Evolutionary conservation across 2,329 filamentous ascomycete species (phyloP).

Genomic region (Cadophora malorum): DNA sequence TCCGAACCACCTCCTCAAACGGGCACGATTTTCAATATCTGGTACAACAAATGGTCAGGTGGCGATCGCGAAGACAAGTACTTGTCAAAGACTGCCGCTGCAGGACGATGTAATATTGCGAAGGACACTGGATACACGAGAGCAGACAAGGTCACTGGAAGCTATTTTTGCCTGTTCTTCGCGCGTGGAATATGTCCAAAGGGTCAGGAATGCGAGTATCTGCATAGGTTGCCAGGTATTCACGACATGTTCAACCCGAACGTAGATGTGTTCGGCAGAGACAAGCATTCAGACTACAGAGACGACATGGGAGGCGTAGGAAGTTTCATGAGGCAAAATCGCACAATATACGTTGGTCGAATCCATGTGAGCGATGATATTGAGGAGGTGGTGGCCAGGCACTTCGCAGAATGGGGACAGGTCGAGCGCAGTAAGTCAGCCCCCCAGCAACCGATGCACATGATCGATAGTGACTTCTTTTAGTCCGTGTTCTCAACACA

Average conservation of each 20-base stretch:
- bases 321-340: conserved; percentile 90
- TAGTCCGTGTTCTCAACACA: conserved; percentile 80
- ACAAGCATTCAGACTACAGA: conserved; percentile 91
- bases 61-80: conserved; percentile 95
- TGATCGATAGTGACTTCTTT: conserved; percentile 34
- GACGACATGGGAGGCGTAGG: conserved; percentile 99
- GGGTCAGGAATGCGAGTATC: conserved; percentile 91
- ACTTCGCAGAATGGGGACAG: conserved; percentile 97
- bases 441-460: neutral
- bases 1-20: conserved; percentile 90
- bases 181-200: conserved; percentile 82
- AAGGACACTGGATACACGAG: conserved; percentile 80
- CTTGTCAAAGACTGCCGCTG: conserved; percentile 80
- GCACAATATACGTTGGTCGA: conserved; percentile 90
- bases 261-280: conserved; percentile 91
- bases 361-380: conserved; percentile 98
- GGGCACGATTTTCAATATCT: conserved; percentile 96
- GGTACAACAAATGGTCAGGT: conserved; percentile 98
- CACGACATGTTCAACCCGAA: conserved; percentile 94
- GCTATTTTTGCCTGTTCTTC: conserved; percentile 93
- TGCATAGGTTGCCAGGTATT: conserved; percentile 85
- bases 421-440: conserved; percentile 72
- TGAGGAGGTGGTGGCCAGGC: conserved; percentile 91
- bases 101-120: conserved; percentile 85
- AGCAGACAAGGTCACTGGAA: conserved; percentile 77